Conservation (phyloP, 2,329 filamentous ascomycete species). For the Cladorrhinum sp. region DNA sequence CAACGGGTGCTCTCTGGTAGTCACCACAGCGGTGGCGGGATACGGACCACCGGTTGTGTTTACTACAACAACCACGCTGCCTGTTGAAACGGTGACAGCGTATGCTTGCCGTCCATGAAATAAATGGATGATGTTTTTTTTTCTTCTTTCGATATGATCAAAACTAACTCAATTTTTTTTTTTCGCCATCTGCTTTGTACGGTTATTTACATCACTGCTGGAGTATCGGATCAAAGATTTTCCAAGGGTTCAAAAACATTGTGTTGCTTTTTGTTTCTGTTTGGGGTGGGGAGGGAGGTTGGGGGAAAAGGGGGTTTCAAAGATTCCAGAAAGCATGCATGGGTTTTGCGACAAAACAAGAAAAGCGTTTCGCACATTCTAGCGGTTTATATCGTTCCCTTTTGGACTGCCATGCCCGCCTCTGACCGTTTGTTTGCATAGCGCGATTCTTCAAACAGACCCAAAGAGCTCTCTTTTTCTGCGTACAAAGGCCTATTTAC, state of each 20-base stretch:
- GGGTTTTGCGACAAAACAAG: too few species aligned
- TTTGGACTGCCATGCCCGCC: too few species aligned
- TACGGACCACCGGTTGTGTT: constrained; percentile 26
- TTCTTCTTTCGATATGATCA: too few species aligned
- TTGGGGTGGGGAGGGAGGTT: neutral
- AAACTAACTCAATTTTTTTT: neutral
- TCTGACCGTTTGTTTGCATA: too few species aligned
- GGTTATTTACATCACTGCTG: neutral
- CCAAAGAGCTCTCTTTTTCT: too few species aligned
- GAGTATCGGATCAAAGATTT: neutral
- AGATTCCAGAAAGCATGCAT: too few species aligned
- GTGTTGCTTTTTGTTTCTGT: neutral
- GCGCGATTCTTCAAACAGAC: too few species aligned
- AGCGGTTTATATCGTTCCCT: too few species aligned
- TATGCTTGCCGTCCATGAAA: constrained; percentile 23
- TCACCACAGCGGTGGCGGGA: constrained; percentile 27
- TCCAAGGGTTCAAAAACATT: neutral
- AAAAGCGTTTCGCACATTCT: too few species aligned
- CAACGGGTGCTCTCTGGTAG: constrained; percentile 23
- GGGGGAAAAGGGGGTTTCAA: too few species aligned
- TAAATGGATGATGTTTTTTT: too few species aligned
- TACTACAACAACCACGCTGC: constrained; percentile 25
- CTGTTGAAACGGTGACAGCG: constrained; percentile 23
- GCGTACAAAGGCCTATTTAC: too few species aligned
- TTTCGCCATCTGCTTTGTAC: neutral